Evolutionary conservation across 2,329 filamentous ascomycete genomes (phyloP), one percentile per base, ranked within the genome.

Genomic region (Cladophialophora carrionii): DNA sequence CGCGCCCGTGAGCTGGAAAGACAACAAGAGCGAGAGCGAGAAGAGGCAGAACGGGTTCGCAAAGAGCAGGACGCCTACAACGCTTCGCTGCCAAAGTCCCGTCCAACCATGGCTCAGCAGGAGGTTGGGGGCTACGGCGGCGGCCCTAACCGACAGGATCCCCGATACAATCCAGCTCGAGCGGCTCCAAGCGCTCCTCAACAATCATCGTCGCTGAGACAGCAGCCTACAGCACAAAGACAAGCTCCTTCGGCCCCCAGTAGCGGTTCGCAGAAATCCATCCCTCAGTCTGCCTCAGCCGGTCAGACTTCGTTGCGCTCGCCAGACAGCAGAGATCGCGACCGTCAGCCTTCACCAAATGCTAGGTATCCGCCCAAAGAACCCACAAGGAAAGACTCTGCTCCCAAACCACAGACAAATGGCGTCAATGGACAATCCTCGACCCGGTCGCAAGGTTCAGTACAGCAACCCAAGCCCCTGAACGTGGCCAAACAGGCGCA

Each of bases 1-100:
- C 65, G 67, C 49, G 79, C 84, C 34, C 75, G 76, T 34, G 75
- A 76, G 46, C 65, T 72, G 26, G 73, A 77, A 55, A 72, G 77
- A 37, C 75, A 77, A 65, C 76, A 77, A 20, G 73, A 77, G 57
- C 76, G 79, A 70, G 88, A 91, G 71, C 72, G 78, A 29, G 75
- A 78, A 61, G 74, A 78, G 62, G 78, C 79, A 68, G 89, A 92
- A 71, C 86, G 88, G 72, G 85, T 85, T 61, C 85, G 90, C 61
- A 86, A 89, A 70, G 92, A 96, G 58, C 83, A 91, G 71, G 92
- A 95, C 74, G 91, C 88, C 20, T 97, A 96, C 78, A 96, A 98
- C 76, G 90, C 91, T 41, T 92, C 91, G 26, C 80, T 97, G 65
- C 94, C 92, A 34, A 90, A 96, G 81, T 88, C 85, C 68, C 91